Percentiles rank a stretch among this genome's conserved stretches.
Evolutionary conservation across 1,284 basidiomycete species (phyloP).

Genomic region (Ganoderma leucocontextum): DNA sequence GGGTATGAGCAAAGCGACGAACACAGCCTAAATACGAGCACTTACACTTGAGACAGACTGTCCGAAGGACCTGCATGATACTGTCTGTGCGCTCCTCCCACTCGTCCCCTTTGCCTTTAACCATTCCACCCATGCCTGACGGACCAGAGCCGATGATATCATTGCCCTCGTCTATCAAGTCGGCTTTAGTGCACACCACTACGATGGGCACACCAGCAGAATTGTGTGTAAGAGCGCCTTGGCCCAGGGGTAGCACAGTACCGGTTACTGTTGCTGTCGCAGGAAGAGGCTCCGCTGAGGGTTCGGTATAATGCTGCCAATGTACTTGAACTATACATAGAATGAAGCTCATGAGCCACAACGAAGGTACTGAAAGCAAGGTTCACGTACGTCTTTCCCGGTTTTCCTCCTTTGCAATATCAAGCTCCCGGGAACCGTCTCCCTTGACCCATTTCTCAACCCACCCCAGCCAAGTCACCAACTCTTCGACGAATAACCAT

Average conservation of each 20-base stretch:
- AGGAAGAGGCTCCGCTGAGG: constrained; percentile 68
- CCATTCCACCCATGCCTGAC: constrained; percentile 82
- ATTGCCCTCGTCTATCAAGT: constrained; percentile 82
- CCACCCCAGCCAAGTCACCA: constrained; percentile 88
- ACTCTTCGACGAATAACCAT: constrained; percentile 89
- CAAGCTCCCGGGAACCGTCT: constrained; percentile 71
- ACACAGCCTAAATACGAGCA: constrained; percentile 25
- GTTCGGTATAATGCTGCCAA: constrained; percentile 91
- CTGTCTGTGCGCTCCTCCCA: constrained; percentile 98
- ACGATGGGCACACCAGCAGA: constrained; percentile 86
- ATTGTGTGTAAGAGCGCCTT: constrained; percentile 85
- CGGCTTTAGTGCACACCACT: constrained; percentile 92
- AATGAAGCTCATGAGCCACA: constrained; percentile 23
- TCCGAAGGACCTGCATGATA: constrained; percentile 93
- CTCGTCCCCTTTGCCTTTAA: constrained; percentile 85
- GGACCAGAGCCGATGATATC: constrained; percentile 76
- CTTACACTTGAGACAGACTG: constrained; percentile 92
- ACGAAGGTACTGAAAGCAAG: constrained; percentile 6
- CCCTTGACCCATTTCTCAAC: constrained; percentile 83
- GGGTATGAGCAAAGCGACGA: neutral
- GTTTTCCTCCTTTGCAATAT: constrained; percentile 79
- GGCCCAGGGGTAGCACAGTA: constrained; percentile 80
- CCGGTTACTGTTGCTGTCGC: constrained; percentile 61
- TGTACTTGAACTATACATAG: constrained; percentile 80
- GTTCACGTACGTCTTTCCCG: constrained; percentile 80